Conservation (phyloP, 345 rosid genomes). For the Raphanus raphanistrum region DNA sequence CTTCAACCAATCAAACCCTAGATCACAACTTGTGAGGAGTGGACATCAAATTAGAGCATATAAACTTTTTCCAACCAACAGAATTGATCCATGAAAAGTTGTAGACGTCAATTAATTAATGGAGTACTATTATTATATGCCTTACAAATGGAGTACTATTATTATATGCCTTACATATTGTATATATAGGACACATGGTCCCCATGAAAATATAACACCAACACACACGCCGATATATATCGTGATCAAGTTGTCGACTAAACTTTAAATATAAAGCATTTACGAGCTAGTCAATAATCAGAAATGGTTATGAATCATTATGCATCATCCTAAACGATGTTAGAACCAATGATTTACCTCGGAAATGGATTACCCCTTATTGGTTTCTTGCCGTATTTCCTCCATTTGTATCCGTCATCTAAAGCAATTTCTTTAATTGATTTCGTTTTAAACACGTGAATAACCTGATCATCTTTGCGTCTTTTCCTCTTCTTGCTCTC, state of each 20-base stretch:
- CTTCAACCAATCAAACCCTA: too few species aligned
- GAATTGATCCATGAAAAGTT: not conserved
- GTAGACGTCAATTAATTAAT: not conserved
- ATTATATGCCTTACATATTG: not conserved
- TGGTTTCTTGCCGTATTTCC: conserved; percentile 53
- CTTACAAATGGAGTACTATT: not conserved
- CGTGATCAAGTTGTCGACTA: conserved; percentile 2
- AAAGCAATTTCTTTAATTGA: not conserved
- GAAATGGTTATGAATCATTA: not conserved
- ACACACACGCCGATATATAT: not conserved
- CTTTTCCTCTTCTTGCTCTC: conserved; percentile 36
- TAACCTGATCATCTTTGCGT: not conserved
- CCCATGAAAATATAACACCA: not conserved
- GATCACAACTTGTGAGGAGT: conserved; percentile 26
- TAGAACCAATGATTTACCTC: conserved; percentile 35
- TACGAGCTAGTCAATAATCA: not conserved
- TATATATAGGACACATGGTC: conserved; percentile 16
- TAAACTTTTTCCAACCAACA: not conserved
- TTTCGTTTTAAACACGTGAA: conserved; percentile 33
- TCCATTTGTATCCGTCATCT: conserved; percentile 46
- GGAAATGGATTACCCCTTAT: conserved; percentile 46
- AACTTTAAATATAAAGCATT: not conserved
- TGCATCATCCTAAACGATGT: not conserved
- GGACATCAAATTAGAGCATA: conserved; percentile 7
- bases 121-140: not conserved